Evolutionary conservation across 805 yeast species (phyloP), one percentile per base, ranked within the genome.

Genomic region (Metschnikowia rubicola): DNA sequence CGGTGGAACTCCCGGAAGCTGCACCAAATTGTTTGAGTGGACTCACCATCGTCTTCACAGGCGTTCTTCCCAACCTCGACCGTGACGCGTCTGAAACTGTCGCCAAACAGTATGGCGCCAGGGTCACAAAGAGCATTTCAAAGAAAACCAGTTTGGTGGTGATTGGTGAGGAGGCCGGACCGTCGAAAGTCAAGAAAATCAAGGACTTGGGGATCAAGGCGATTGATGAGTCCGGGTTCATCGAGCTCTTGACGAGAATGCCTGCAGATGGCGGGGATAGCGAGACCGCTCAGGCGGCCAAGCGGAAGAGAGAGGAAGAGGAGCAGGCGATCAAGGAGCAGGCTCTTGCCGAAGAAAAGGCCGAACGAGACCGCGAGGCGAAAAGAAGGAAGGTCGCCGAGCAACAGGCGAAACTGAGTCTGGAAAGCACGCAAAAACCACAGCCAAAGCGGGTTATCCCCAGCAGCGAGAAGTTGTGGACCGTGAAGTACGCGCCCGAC

Each of bases 91-190:
- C 91, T 29, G 95, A 88, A 59, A 73, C 77, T 21, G 60, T 87
- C 10, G 96, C 97, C 5, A 84, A 88, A 57, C 76, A 78, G 53
- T 89, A 92, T 59, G 99, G 99, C 12, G 99, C 96, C 3, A 83
- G 83, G 57, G 96, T 92, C 13, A 88, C 95, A 4, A 82, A 88
- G 56, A 79, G 96, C 0, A 84, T 92, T 26, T 86, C 94, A 46
- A 81, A 88, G 10, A 88, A 85, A 59, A 94, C 99, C 0, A 79
- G 89, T 21, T 73, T 90, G 39, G 96, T 92, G 2, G 97, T 94
- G 1, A 74, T 94, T 30, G 99, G 99, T 8, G 89, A 78, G 43
- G 97, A 94, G 55, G 98, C 99, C 2, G 99, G 99, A 0, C 97
- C 98, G 2, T 82, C 89, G n/a, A 94, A 94, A 65, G 81, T 94